These are phyloP conservation scores for Lathyrus sativus DNA, from an alignment of 306 rosid species.

Conservation along the genomic window DNA sequence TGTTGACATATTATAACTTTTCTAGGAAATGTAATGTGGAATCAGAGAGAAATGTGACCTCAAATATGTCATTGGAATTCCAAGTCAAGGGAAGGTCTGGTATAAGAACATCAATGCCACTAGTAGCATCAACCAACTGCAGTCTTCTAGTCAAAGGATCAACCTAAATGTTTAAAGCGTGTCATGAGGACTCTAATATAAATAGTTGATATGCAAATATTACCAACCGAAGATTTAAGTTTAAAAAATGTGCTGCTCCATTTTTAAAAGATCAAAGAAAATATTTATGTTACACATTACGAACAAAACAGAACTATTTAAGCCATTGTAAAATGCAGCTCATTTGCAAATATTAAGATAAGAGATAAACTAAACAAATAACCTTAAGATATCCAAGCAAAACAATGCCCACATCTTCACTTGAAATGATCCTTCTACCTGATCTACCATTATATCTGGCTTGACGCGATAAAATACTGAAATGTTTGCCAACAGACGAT, in stretches of 20 bases:
- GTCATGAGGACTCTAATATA: conserved; percentile 17
- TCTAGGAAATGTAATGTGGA: background rate
- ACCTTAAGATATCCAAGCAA: conserved; percentile 85
- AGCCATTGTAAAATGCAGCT: conserved; percentile 27
- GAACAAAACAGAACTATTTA: conserved; percentile 17
- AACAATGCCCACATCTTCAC: conserved; percentile 63
- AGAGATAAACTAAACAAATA: conserved; percentile 31
- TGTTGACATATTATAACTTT: background rate
- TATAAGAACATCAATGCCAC: conserved; percentile 73
- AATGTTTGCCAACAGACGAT: conserved; percentile 43
- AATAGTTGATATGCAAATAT: conserved; percentile 23
- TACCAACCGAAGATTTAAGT: background rate
- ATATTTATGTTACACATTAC: background rate
- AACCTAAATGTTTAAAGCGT: conserved; percentile 54
- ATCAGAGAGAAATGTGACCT: conserved; percentile 52
- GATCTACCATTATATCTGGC: conserved; percentile 51
- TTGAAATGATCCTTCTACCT: conserved; percentile 56
- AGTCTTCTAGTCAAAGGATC: conserved; percentile 66
- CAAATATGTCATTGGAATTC: conserved; percentile 57
- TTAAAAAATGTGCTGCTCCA: background rate
- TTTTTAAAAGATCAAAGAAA: conserved; percentile 20
- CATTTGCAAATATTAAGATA: conserved; percentile 29
- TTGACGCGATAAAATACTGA: conserved; percentile 44
- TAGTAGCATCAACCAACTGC: conserved; percentile 86
- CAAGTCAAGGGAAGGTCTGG: conserved; percentile 84